phyloP scores from a whole-genome alignment of 2,329 filamentous ascomycete genomes.

The Talaromyces piceae region DNA sequence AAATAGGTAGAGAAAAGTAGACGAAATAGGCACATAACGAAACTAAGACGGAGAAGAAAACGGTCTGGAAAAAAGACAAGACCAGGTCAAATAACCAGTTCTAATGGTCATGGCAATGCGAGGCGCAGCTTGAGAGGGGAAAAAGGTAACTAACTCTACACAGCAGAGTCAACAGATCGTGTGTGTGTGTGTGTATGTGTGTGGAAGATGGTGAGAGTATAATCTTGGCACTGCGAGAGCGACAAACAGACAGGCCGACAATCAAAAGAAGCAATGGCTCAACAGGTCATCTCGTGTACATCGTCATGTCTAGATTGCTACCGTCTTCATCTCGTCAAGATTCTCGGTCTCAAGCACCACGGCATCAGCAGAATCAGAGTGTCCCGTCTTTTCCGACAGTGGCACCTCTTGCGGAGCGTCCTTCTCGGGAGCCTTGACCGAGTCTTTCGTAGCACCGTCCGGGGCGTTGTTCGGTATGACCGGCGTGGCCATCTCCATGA shows the following conservation, averaged over 20 bases:
- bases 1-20: slow-evolving; percentile 6
- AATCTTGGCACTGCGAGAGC: not conserved
- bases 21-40: slow-evolving; percentile 3
- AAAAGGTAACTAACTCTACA: not conserved
- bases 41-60: slow-evolving; percentile 9
- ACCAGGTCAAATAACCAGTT: not conserved
- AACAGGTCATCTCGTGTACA: not conserved
- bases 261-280: not conserved
- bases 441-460: not conserved
- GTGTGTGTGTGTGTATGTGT: too few species aligned
- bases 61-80: slow-evolving; percentile 6
- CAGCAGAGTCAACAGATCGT: slow-evolving; percentile 1
- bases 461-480: slow-evolving; percentile 21
- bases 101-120: not conserved
- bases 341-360: slow-evolving; percentile 30
- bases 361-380: slow-evolving; percentile 20
- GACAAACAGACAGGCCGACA: not conserved
- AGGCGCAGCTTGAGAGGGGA: not conserved
- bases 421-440: slow-evolving; percentile 13
- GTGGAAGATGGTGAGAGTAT: not conserved
- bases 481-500: slow-evolving; percentile 35
- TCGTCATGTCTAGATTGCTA: slow-evolving; percentile 31
- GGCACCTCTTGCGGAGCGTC: slow-evolving; percentile 23
- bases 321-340: slow-evolving; percentile 42
- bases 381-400: slow-evolving; percentile 25